These are phyloP conservation scores for Coffea eugenioides DNA, from an alignment of 257 asterid genomes.

Conservation along the genomic window DNA sequence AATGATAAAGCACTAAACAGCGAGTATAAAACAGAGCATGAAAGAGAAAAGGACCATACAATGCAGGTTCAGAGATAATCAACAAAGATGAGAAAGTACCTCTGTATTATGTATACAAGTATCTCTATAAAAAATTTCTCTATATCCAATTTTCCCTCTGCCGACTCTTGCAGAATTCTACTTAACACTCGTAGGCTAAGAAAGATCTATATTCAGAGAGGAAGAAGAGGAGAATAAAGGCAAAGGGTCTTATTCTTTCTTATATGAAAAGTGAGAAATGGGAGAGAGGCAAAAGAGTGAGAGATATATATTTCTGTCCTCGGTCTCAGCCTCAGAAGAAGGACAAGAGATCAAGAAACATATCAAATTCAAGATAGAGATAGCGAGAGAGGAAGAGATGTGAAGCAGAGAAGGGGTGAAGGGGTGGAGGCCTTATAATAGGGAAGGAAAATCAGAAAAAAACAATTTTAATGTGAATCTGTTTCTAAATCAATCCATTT, in stretches of 20 bases:
- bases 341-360: not conserved
- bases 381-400: not conserved
- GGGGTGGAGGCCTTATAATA: not conserved
- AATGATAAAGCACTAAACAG: slow-evolving; percentile 5
- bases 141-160: not conserved
- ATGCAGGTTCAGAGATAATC: slow-evolving; percentile 10
- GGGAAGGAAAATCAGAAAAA: slow-evolving; percentile 6
- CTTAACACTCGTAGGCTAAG: slow-evolving; percentile 4
- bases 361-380: not conserved
- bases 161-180: slow-evolving; percentile 12
- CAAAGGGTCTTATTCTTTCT: not conserved
- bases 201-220: not conserved
- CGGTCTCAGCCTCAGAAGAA: not conserved
- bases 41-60: not conserved
- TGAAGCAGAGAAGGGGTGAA: not conserved
- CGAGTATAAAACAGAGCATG: slow-evolving; percentile 13
- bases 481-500: not conserved
- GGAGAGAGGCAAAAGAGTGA: not conserved
- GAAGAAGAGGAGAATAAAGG: not conserved
- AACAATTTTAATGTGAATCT: not conserved
- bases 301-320: not conserved
- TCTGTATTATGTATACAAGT: slow-evolving; percentile 11
- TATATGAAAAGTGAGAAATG: too few relatives aligned
- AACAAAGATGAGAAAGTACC: slow-evolving; percentile 14
- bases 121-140: not conserved